Conservation (phyloP, 1,284 basidiomycete species). For the Malassezia sp. region DNA sequence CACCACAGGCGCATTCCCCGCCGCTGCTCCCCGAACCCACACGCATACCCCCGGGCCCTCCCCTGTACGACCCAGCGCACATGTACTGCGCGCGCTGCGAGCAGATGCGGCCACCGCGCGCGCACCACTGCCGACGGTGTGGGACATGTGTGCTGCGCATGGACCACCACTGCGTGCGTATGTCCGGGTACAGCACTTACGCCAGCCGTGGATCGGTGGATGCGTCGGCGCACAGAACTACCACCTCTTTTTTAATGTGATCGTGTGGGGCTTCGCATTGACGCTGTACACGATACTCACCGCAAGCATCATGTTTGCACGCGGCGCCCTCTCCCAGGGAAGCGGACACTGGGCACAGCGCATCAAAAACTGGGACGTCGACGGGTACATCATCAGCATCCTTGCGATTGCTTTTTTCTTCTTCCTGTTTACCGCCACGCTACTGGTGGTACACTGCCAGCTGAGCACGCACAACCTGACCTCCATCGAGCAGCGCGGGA, state of each 20-base stretch:
- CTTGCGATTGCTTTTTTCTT: constrained; percentile 58
- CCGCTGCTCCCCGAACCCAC: constrained; percentile 9
- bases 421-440: constrained; percentile 56
- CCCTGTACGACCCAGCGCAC: constrained; percentile 5
- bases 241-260: constrained; percentile 56
- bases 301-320: constrained; percentile 44
- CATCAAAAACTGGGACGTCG: constrained; percentile 47
- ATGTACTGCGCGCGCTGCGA: constrained; percentile 12
- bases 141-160: constrained; percentile 37
- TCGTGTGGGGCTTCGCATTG: constrained; percentile 55
- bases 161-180: constrained; percentile 54
- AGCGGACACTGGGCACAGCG: background rate
- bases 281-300: constrained; percentile 56
- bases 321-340: constrained; percentile 20
- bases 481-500: constrained; percentile 63
- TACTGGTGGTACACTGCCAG: constrained; percentile 56
- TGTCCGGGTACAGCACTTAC: no score
- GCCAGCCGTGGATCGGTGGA: constrained; percentile 53
- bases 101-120: constrained; percentile 28
- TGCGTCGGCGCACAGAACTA: constrained; percentile 47
- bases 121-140: constrained; percentile 46
- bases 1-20: no score
- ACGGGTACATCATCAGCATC: constrained; percentile 58
- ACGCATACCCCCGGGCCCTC: constrained; percentile 3
- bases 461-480: constrained; percentile 60